Conservation (phyloP, 1,139 yeast species). For the Lodderomyces theae region DNA sequence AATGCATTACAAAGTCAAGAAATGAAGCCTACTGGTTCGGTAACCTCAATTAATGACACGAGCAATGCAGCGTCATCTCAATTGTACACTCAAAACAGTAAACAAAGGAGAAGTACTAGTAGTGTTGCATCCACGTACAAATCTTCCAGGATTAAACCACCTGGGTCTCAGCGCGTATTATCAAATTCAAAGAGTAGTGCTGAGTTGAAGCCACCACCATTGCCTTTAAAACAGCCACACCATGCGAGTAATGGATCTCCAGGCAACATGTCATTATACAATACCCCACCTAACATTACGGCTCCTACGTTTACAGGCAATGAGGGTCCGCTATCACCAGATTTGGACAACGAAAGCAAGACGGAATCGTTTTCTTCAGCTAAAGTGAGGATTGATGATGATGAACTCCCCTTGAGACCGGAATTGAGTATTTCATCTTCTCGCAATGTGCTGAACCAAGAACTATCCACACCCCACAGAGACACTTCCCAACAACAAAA, state of each 20-base stretch:
- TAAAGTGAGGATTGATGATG: not conserved
- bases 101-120: slow-evolving; percentile 12
- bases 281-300: not conserved
- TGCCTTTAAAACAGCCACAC: slow-evolving; percentile 13
- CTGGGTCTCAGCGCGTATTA: slow-evolving; percentile 14
- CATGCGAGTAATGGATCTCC: slow-evolving; percentile 2
- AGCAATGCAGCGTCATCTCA: not conserved
- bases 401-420: not conserved
- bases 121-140: slow-evolving; percentile 15
- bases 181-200: slow-evolving; percentile 1
- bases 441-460: not conserved
- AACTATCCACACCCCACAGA: slow-evolving; percentile 8
- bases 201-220: slow-evolving; percentile 9
- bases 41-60: slow-evolving; percentile 3
- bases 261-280: not conserved
- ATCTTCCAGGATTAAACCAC: slow-evolving; percentile 16
- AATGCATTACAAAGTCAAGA: not conserved
- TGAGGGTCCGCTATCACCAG: slow-evolving; percentile 20
- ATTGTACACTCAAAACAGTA: slow-evolving; percentile 4
- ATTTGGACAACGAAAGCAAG: slow-evolving; percentile 11
- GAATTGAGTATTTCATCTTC: not conserved
- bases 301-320: slow-evolving; percentile 13
- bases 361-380: not conserved
- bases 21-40: not conserved
- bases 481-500: not conserved